phyloP scores from a whole-genome alignment of 768 basidiomycete genomes.

The Plicaturopsis crispa region DNA sequence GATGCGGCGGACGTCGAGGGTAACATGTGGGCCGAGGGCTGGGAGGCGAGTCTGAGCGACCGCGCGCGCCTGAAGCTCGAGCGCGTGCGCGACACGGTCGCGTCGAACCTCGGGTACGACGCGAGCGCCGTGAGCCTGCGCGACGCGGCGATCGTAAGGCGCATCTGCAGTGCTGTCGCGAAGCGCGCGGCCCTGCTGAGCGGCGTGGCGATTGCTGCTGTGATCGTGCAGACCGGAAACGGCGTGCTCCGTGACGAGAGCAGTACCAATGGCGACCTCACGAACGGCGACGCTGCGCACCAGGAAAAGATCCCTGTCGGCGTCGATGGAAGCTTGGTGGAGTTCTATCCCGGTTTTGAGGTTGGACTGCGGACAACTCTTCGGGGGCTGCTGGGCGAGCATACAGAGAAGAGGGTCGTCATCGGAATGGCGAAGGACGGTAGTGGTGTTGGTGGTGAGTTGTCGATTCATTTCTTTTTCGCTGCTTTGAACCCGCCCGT shows the following conservation, averaged over 20 bases:
- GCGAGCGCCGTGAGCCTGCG: slow-evolving; percentile 45
- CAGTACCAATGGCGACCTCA: slow-evolving; percentile 22
- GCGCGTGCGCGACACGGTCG: slow-evolving; percentile 52
- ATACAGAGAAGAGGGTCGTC: slow-evolving; percentile 71
- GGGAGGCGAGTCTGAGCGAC: neutral
- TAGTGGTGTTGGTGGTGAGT: slow-evolving; percentile 91
- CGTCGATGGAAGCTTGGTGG: slow-evolving; percentile 92
- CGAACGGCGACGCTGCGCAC: slow-evolving; percentile 14
- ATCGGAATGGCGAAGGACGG: slow-evolving; percentile 97
- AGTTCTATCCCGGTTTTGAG: slow-evolving; percentile 89
- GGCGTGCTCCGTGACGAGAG: slow-evolving; percentile 41
- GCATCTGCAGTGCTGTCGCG: slow-evolving; percentile 73
- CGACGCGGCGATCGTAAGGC: slow-evolving; percentile 70
- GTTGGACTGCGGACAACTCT: slow-evolving; percentile 67
- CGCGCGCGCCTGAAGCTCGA: slow-evolving; percentile 28
- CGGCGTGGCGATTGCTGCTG: slow-evolving; percentile 80
- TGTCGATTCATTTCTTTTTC: neutral
- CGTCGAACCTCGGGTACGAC: slow-evolving; percentile 52
- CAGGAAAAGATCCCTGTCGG: slow-evolving; percentile 68
- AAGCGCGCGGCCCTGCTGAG: slow-evolving; percentile 78
- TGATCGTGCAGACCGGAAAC: slow-evolving; percentile 74
- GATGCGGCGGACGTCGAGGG: slow-evolving; percentile 7
- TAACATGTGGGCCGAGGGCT: neutral
- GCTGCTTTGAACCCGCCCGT: neutral
- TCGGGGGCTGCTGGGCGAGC: slow-evolving; percentile 65